Evolutionary conservation across 768 basidiomycete species (phyloP).

Genomic region (Lactarius pseudohatsudake): DNA sequence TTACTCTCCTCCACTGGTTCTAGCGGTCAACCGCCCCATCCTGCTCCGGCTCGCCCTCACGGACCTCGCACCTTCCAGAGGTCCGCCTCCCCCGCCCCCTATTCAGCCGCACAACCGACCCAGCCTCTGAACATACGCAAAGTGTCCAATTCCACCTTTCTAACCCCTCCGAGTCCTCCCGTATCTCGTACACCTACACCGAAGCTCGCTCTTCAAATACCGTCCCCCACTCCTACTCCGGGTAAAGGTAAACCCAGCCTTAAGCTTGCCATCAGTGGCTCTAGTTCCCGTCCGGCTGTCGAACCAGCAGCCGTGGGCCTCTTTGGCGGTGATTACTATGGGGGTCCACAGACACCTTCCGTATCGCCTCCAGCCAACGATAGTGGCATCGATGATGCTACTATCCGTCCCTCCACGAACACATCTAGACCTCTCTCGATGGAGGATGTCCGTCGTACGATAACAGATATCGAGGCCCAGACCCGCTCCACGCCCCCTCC

Average conservation of each 20-base stretch:
- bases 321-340: slow-evolving; percentile 30
- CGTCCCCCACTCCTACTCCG: slow-evolving; percentile 25
- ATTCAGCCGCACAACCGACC: slow-evolving; percentile 35
- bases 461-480: slow-evolving; percentile 33
- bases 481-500: slow-evolving; percentile 40
- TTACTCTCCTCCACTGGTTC: slow-evolving; percentile 25
- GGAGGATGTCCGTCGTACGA: slow-evolving; percentile 31
- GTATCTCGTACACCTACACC: slow-evolving; percentile 33
- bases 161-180: slow-evolving; percentile 28
- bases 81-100: slow-evolving; percentile 43
- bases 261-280: slow-evolving; percentile 25
- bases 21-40: slow-evolving; percentile 32
- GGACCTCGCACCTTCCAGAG: slow-evolving; percentile 51
- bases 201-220: slow-evolving; percentile 37
- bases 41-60: slow-evolving; percentile 42
- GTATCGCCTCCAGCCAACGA: slow-evolving; percentile 23
- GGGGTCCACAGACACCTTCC: slow-evolving; percentile 29
- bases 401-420: slow-evolving; percentile 41
- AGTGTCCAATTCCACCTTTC: slow-evolving; percentile 21
- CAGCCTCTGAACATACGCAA: slow-evolving; percentile 47
- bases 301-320: slow-evolving; percentile 6
- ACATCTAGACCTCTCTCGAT: slow-evolving; percentile 29
- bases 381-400: slow-evolving; percentile 42
- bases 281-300: slow-evolving; percentile 10
- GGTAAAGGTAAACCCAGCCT: slow-evolving; percentile 29